These are phyloP conservation scores for Astrocystis sublimbata DNA, from an alignment of 495 filamentous ascomycete species.

Conservation along the genomic window DNA sequence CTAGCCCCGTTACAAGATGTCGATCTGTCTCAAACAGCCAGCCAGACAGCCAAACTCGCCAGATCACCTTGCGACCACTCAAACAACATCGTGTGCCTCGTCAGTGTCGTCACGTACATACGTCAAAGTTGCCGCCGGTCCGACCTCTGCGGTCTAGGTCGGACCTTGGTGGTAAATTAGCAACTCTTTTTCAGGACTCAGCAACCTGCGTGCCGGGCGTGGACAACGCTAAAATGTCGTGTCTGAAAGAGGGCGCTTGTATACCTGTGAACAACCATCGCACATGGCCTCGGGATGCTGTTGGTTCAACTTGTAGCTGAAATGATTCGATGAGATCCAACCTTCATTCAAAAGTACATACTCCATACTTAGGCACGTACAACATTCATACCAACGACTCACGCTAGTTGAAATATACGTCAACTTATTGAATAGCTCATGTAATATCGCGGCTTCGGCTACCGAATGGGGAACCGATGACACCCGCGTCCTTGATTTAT, in stretches of 20 bases:
- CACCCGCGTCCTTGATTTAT: background rate
- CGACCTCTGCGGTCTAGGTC: slow-evolving; percentile 5
- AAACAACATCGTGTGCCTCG: background rate
- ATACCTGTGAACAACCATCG: background rate
- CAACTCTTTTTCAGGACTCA: background rate
- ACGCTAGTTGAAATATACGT: background rate
- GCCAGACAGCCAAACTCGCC: no score
- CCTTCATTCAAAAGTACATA: background rate
- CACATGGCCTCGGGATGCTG: background rate
- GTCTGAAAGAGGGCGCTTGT: background rate
- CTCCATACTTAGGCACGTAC: no score
- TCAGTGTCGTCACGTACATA: background rate
- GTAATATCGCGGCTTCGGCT: slow-evolving; percentile 6
- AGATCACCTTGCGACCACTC: background rate
- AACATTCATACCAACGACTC: no score
- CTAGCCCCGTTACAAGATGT: slow-evolving; percentile 9
- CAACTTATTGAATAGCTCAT: background rate
- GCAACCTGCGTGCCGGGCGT: no score
- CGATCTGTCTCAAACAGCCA: slow-evolving; percentile 3
- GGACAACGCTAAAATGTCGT: background rate
- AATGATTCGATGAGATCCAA: background rate
- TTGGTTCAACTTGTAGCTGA: background rate
- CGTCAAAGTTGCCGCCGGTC: slow-evolving; percentile 1
- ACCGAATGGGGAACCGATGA: background rate
- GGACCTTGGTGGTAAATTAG: slow-evolving; percentile 3